These are phyloP conservation scores for Trichophyton mentagrophytes DNA, from an alignment of 2,329 filamentous ascomycete genomes.

Conservation along the genomic window DNA sequence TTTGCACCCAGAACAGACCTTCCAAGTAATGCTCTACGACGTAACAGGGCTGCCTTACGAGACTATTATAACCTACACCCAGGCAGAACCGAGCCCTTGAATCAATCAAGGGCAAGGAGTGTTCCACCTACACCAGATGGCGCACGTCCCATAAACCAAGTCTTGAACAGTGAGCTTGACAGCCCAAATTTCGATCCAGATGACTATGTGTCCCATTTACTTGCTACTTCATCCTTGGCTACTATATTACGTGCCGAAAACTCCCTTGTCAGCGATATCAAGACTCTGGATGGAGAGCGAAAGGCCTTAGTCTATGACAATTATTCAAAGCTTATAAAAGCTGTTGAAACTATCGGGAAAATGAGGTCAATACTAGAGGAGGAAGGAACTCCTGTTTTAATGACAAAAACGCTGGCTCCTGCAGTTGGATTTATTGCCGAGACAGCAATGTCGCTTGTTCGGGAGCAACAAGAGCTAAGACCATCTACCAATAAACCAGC, in stretches of 20 bases:
- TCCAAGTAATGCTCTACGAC: slow-evolving; percentile 32
- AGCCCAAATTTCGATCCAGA: slow-evolving; percentile 57
- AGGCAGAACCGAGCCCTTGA: slow-evolving; percentile 25
- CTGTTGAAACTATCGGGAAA: slow-evolving; percentile 87
- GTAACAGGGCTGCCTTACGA: slow-evolving; percentile 75
- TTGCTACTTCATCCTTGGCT: slow-evolving; percentile 30
- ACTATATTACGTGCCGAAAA: slow-evolving; percentile 35
- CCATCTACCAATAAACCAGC: slow-evolving; percentile 14
- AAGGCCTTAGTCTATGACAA: slow-evolving; percentile 98
- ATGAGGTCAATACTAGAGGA: slow-evolving; percentile 39
- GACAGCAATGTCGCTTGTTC: slow-evolving; percentile 29
- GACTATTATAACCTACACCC: slow-evolving; percentile 84
- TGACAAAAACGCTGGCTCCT: slow-evolving; percentile 33
- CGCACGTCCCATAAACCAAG: slow-evolving; percentile 27
- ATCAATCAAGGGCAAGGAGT: slow-evolving; percentile 23
- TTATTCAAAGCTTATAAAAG: slow-evolving; percentile 91
- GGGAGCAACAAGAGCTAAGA: slow-evolving; percentile 28
- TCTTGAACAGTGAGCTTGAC: slow-evolving; percentile 52
- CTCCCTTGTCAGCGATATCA: slow-evolving; percentile 53
- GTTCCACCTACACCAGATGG: slow-evolving; percentile 27
- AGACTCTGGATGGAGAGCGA: slow-evolving; percentile 84
- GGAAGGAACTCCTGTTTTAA: slow-evolving; percentile 31
- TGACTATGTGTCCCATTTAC: slow-evolving; percentile 36
- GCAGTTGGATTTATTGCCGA: slow-evolving; percentile 34
- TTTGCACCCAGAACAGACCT: slow-evolving; percentile 31